Evolutionary conservation across 2,329 filamentous ascomycete genomes (phyloP), one percentile per base, ranked within the genome.

Genomic region (Hypomyces rosellus): DNA sequence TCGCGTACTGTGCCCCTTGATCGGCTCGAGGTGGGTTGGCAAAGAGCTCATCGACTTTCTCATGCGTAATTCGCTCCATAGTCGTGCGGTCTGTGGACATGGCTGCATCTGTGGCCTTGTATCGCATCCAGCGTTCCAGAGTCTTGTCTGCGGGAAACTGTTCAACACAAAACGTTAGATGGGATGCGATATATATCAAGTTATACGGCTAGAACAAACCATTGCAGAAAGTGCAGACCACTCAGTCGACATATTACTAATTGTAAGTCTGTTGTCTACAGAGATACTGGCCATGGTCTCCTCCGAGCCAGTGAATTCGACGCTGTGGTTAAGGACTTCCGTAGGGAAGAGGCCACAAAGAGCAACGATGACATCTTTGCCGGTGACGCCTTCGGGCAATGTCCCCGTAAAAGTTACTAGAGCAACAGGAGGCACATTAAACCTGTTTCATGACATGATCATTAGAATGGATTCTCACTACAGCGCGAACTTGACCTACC

Each of bases 301-400:
- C 55, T 89, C 82, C 0, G 84, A 83, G 12, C 91, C 92, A 0
- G 82, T 83, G 61, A 96, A 96, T 63, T 97, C 92, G 53, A 97
- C 84, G 5, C 83, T 83, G 63, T 96, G 89, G 70, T 97, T 97
- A 13, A 96, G 76, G 0, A 96, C 92, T 41, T 96, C 89, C 48
- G 86, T 82, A 69, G 88, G 87, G 73, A 97, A 95, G 0, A 96
- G 70, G 1, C 87, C 88, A 59, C 89, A 95, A 1, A 97, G 77
- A 1, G 89, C 88, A 22, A 96, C 80, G 57, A 97, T 97, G 12
- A 96, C 87, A 66, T 97, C 93, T 69, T 99, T 97, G 30, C 90
- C 92, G 0, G 86, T 89, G 1, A 96, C 90, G 11, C 91, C 91
- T 1, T 74, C 71, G 0, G 89, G 91, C 6, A 96, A 72, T 1